Conservation (phyloP, 2,329 filamentous ascomycete species). For the Curvularia sp. region DNA sequence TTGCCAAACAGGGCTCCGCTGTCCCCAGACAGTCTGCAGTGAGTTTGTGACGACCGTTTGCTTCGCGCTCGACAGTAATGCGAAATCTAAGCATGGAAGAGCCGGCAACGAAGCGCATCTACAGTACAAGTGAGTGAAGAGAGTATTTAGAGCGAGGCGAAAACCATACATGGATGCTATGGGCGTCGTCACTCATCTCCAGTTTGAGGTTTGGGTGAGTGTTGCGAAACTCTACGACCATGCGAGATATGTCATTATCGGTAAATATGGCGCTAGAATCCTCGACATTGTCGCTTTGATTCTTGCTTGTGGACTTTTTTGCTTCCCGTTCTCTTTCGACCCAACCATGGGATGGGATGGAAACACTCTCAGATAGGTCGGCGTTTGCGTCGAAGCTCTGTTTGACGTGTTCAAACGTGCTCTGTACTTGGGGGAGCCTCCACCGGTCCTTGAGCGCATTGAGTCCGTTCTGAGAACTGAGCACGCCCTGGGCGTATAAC, state of each 20-base stretch:
- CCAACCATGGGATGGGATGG: conserved; percentile 52
- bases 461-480: conserved; percentile 47
- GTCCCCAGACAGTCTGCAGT: conserved; percentile 44
- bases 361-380: conserved; percentile 48
- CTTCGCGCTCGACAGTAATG: conserved; percentile 37
- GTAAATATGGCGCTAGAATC: conserved; percentile 21
- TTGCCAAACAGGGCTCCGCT: conserved; percentile 35
- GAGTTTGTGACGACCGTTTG: conserved; percentile 36
- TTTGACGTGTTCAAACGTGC: conserved; percentile 44
- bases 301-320: conserved; percentile 23
- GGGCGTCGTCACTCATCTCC: conserved; percentile 35
- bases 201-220: conserved; percentile 40
- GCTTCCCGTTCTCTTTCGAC: conserved; percentile 37
- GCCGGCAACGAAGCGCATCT: conserved; percentile 41
- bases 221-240: conserved; percentile 37
- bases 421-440: conserved; percentile 48
- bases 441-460: conserved; percentile 50
- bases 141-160: too few relatives aligned
- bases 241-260: conserved; percentile 31
- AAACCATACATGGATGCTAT: conserved; percentile 35
- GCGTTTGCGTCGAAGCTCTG: conserved; percentile 48
- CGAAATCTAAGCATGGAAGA: conserved; percentile 38
- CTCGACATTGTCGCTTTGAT: conserved; percentile 18
- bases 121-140: conserved; percentile 10
- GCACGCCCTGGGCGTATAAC: conserved; percentile 49